Conservation (phyloP, 441 rosid species). For the Capsella rubella region DNA sequence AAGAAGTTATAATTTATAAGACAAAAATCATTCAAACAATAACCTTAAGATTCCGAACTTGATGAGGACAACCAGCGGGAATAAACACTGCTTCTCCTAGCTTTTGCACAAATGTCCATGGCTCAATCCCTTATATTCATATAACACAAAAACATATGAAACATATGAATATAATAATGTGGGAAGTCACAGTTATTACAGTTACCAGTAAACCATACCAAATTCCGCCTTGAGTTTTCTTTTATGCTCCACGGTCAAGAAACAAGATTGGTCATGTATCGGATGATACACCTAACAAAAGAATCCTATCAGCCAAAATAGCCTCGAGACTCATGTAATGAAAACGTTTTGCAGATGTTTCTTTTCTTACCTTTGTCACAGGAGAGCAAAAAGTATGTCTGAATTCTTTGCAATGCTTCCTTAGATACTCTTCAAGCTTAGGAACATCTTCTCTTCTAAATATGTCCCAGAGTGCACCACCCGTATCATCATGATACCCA, state of each 20-base stretch:
- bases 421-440: constrained; percentile 72
- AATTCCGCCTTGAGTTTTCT: constrained; percentile 77
- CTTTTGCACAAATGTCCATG: constrained; percentile 90
- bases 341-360: not conserved
- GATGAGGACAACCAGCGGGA: constrained; percentile 98
- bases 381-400: constrained; percentile 81
- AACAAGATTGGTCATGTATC: constrained; percentile 85
- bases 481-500: constrained; percentile 44
- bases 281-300: constrained; percentile 73
- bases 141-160: not conserved
- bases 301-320: not conserved
- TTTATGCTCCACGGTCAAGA: constrained; percentile 76
- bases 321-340: not conserved
- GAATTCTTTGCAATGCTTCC: constrained; percentile 71
- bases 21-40: constrained; percentile 7
- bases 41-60: constrained; percentile 95
- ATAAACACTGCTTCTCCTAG: constrained; percentile 93
- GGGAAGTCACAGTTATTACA: not conserved
- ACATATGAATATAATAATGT: not conserved
- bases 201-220: constrained; percentile 51
- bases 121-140: constrained; percentile 66
- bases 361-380: constrained; percentile 57
- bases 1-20: not conserved
- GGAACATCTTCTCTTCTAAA: constrained; percentile 91
- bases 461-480: constrained; percentile 92